Conservation (phyloP, 768 basidiomycete species). For the Boletus bicolor region DNA sequence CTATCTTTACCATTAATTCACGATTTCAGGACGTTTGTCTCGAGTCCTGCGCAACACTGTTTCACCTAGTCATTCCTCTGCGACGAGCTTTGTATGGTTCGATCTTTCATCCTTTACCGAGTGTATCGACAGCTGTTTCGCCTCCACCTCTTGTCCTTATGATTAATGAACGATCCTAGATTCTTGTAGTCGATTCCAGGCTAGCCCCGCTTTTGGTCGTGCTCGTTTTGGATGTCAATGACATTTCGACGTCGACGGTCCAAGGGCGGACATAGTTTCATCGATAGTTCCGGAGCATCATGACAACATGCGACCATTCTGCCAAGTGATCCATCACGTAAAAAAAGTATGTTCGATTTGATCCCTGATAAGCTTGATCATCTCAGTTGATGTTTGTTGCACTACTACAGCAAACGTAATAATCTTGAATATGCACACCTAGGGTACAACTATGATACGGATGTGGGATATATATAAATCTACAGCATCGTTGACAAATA, state of each 20-base stretch:
- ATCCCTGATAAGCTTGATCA: too few species aligned
- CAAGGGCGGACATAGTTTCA: background rate
- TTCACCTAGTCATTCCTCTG: conserved; percentile 9
- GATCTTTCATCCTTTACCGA: conserved; percentile 8
- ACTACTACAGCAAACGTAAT: conserved; percentile 5
- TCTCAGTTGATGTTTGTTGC: background rate
- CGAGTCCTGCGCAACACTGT: conserved; percentile 8
- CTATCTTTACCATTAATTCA: conserved; percentile 14
- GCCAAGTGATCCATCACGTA: background rate
- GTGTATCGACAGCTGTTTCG: conserved; percentile 28
- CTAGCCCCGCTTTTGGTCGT: background rate
- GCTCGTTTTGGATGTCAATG: background rate
- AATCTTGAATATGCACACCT: conserved; percentile 6
- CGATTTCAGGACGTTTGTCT: conserved; percentile 8
- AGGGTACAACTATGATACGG: conserved; percentile 2
- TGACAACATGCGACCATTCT: background rate
- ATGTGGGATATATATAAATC: conserved; percentile 10
- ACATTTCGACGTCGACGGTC: background rate
- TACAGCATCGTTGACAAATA: conserved; percentile 20
- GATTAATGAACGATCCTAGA: conserved; percentile 12
- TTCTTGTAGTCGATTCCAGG: conserved; percentile 1
- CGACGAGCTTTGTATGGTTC: conserved; percentile 6
- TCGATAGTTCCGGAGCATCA: background rate
- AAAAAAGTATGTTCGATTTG: too few species aligned
- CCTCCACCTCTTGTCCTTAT: conserved; percentile 12